Evolutionary conservation across 2,329 filamentous ascomycete genomes (phyloP).

Genomic region (Cadophora sp.): DNA sequence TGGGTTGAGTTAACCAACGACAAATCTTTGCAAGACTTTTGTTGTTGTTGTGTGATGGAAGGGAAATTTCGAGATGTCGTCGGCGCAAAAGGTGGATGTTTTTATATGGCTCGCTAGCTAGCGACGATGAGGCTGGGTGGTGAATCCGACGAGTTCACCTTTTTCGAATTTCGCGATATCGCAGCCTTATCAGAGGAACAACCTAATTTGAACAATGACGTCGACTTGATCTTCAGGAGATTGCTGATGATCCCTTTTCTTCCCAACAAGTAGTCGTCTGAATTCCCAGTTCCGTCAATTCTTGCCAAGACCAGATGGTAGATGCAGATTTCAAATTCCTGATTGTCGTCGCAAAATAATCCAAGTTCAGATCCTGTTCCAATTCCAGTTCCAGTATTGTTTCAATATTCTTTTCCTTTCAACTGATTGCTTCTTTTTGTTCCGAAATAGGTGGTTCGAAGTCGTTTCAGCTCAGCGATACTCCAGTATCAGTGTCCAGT

Average conservation of each 20-base stretch:
- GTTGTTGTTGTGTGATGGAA: neutral
- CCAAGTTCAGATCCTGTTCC: neutral
- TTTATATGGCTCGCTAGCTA: neutral
- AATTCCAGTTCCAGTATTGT: neutral
- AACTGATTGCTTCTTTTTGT: neutral
- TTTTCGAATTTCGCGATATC: neutral
- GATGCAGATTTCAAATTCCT: neutral
- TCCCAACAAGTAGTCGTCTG: neutral
- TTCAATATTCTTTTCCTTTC: slow-evolving; percentile 1
- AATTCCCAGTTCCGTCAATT: slow-evolving; percentile 9
- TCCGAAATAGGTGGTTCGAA: neutral
- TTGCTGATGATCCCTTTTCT: neutral
- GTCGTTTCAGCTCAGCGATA: neutral
- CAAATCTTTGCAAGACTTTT: neutral
- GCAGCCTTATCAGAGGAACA: neutral
- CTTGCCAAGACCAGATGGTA: neutral
- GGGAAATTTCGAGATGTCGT: neutral
- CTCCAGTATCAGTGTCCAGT: neutral
- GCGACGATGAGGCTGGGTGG: slow-evolving; percentile 20
- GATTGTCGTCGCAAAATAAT: slow-evolving; percentile 1
- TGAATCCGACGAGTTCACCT: neutral
- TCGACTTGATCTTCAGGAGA: neutral
- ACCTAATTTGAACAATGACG: neutral
- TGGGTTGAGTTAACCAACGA: neutral
- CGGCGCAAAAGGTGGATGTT: neutral